phyloP scores from a whole-genome alignment of 2,329 filamentous ascomycete species.

The Cyphellophora attinorum region DNA sequence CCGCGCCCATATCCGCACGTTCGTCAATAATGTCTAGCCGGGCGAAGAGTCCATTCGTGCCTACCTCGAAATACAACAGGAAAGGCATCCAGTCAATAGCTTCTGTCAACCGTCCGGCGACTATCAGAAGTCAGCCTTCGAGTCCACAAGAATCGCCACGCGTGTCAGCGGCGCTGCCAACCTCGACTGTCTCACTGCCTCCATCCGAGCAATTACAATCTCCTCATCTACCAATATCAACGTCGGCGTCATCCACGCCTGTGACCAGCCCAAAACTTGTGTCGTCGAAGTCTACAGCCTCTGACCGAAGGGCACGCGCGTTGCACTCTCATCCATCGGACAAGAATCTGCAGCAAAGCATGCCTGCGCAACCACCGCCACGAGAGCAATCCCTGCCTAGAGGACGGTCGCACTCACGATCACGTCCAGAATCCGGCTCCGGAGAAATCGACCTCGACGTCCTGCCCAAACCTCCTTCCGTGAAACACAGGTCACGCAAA shows the following conservation, averaged over 20 bases:
- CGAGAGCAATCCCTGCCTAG: not conserved
- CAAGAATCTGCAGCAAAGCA: too few relatives aligned
- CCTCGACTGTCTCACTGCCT: not conserved
- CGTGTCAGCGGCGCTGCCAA: constrained; percentile 3
- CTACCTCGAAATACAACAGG: constrained; percentile 18
- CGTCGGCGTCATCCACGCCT: constrained; percentile 1
- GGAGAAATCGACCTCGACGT: constrained; percentile 8
- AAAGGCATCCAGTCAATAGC: constrained; percentile 12
- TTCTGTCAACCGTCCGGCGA: constrained; percentile 5
- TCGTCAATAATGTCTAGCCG: constrained; percentile 13
- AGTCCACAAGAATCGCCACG: constrained; percentile 14
- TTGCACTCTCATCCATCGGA: constrained; percentile 17
- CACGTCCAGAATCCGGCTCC: constrained; percentile 9
- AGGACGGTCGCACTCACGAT: constrained; percentile 3
- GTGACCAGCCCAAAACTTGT: constrained; percentile 6
- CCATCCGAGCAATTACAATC: not conserved
- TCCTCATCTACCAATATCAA: constrained; percentile 2
- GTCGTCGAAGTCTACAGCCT: constrained; percentile 13
- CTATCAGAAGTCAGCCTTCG: constrained; percentile 9
- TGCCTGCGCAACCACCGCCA: constrained; percentile 1
- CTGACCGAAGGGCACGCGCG: constrained; percentile 14
- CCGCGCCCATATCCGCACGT: constrained; percentile 5
- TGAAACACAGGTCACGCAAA: constrained; percentile 12
- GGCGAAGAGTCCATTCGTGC: constrained; percentile 9
- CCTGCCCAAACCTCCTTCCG: constrained; percentile 5